Evolutionary conservation across 306 rosid species (phyloP), one percentile per base, ranked within the genome.

Genomic region (Malus sylvestris): DNA sequence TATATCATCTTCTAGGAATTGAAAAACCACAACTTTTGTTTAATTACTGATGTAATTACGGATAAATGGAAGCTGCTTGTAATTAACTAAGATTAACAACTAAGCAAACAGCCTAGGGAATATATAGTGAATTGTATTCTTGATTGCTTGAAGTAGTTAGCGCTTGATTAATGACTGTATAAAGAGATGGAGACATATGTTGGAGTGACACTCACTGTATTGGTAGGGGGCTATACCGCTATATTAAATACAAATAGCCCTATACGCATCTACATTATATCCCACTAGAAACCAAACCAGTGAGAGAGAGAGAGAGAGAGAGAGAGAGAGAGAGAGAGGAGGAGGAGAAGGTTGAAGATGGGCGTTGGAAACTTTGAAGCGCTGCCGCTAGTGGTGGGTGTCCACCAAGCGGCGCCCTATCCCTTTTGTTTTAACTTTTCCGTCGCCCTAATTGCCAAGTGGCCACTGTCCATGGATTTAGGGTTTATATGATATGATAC

Each of bases 341-440:
- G 29, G 29, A 46, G 53, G 53, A 14, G 53, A 49, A 5, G 8
- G 4, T 46, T 46, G 19, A 46, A 1, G 55, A 49, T 14, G 55
- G 55, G 20, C 55, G 55, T 49, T 49, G 55, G 55, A 15, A 49
- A 5, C 20, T 49, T 49, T 49, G 55, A 49, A 15, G 55, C 55
- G 18, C 55, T 49, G 20, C 55, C 8, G 71, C 35, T 65, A 66
- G 77, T 66, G 79, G 78, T 80, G 83, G 74, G 78, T 19, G 74
- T 79, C 75, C 79, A 80, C 79, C 64, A 59, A 42, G 51, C 83
- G 83, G 79, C 83, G 83, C 71, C 65, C 27, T 25, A 32, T 25
- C 71, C 35, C 23, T 23, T 40, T 51, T 78, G 18, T 40, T 33
- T n/a, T 38, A 38, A 52, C 30, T 59, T 23, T 15, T 51, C 57